A percentile compares a stretch with the other conserved stretches of the same genome.
These are phyloP conservation scores for Pseudogymnoascus sp. DNA, from an alignment of 2,329 filamentous ascomycete genomes.

Conservation along the genomic window DNA sequence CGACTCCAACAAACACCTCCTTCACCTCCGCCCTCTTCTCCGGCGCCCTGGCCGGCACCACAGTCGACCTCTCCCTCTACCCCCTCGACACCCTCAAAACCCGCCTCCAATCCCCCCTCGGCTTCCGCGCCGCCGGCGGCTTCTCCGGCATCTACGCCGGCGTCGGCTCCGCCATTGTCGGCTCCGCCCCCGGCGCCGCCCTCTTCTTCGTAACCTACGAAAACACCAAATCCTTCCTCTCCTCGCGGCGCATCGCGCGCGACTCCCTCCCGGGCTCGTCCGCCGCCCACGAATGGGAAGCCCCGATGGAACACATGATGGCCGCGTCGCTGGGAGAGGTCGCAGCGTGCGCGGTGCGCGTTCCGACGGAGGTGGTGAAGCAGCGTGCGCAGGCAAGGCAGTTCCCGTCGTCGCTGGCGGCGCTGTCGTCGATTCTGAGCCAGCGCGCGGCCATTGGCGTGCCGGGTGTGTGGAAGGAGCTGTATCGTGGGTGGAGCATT, in stretches of 20 bases:
- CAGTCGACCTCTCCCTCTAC: slow-evolving; percentile 92
- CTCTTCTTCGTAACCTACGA: slow-evolving; percentile 98
- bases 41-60: slow-evolving; percentile 86
- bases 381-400: slow-evolving; percentile 87
- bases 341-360: slow-evolving; percentile 82
- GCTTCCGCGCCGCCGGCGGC: slow-evolving; percentile 76
- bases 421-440: slow-evolving; percentile 62
- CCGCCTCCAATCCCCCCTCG: slow-evolving; percentile 73
- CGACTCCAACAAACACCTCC: slow-evolving; percentile 30
- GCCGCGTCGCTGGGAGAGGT: slow-evolving; percentile 83
- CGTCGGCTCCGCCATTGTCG: slow-evolving; percentile 79
- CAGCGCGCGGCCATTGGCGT: slow-evolving; percentile 38
- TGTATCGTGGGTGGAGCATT: slow-evolving; percentile 88
- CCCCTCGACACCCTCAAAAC: slow-evolving; percentile 99
- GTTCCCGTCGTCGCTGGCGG: slow-evolving; percentile 59
- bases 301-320: slow-evolving; percentile 60
- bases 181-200: slow-evolving; percentile 86
- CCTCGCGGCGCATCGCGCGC: slow-evolving; percentile 23
- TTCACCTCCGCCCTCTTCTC: slow-evolving; percentile 62
- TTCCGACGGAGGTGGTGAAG: slow-evolving; percentile 95
- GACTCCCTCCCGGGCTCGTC: slow-evolving; percentile 28
- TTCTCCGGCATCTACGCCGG: slow-evolving; percentile 90
- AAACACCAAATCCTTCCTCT: slow-evolving; percentile 52
- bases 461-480: slow-evolving; percentile 61
- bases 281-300: slow-evolving; percentile 24